phyloP scores from a whole-genome alignment of 1,139 yeast species.

The Kurtzmaniella quercitrusa region DNA sequence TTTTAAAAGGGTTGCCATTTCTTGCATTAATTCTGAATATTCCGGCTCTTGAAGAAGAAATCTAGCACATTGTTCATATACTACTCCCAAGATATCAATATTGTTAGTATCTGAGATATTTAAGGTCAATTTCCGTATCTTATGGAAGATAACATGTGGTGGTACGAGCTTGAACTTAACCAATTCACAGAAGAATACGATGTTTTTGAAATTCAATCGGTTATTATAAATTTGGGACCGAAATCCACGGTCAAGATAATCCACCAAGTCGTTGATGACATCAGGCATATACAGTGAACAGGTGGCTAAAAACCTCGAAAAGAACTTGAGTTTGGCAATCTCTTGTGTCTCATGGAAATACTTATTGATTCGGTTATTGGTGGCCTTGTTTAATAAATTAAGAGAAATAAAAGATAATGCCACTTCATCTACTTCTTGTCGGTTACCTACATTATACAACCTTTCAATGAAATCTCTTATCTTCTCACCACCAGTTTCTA shows the following conservation, averaged over 20 bases:
- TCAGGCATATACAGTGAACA: constrained; percentile 47
- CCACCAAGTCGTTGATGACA: constrained; percentile 52
- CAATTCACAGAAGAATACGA: constrained; percentile 68
- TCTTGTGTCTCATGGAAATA: constrained; percentile 51
- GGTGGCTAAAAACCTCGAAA: constrained; percentile 66
- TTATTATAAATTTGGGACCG: constrained; percentile 55
- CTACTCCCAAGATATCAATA: constrained; percentile 58
- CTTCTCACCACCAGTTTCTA: constrained; percentile 35
- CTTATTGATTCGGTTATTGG: constrained; percentile 56
- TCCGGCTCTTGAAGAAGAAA: constrained; percentile 61
- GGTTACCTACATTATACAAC: constrained; percentile 43
- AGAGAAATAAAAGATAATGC: constrained; percentile 51
- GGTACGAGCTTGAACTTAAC: constrained; percentile 78
- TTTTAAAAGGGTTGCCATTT: constrained; percentile 57
- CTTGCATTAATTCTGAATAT: constrained; percentile 55
- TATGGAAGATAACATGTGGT: constrained; percentile 65
- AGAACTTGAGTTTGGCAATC: constrained; percentile 41
- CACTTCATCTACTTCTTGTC: constrained; percentile 53
- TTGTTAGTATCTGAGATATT: constrained; percentile 52
- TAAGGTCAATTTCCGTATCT: constrained; percentile 52
- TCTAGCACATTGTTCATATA: constrained; percentile 75
- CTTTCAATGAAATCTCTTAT: constrained; percentile 40
- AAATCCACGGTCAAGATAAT: constrained; percentile 55
- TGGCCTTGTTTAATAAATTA: constrained; percentile 66
- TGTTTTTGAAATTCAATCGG: constrained; percentile 50